phyloP scores from a whole-genome alignment of 1,284 basidiomycete genomes.

The Fomitopsis palustris region DNA sequence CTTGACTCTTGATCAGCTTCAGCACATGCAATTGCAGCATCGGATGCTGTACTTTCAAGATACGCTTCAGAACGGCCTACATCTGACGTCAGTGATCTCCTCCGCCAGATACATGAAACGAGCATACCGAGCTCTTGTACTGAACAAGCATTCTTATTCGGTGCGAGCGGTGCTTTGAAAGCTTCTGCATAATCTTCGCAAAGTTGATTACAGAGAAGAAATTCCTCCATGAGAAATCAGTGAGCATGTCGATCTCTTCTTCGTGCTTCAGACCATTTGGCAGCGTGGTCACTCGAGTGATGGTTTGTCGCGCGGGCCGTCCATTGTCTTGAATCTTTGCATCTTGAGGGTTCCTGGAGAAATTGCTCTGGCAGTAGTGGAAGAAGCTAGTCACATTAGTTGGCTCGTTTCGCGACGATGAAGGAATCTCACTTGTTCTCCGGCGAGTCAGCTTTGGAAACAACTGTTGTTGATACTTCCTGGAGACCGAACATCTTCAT shows the following conservation, averaged over 20 bases:
- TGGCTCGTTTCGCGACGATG: slow-evolving; percentile 2
- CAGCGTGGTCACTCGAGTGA: slow-evolving; percentile 49
- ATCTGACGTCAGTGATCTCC: slow-evolving; percentile 9
- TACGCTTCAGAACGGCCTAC: slow-evolving; percentile 92
- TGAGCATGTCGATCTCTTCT: slow-evolving; percentile 88
- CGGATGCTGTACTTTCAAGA: slow-evolving; percentile 91
- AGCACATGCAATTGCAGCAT: slow-evolving; percentile 95
- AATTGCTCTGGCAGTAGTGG: slow-evolving; percentile 83
- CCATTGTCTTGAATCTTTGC: slow-evolving; percentile 52
- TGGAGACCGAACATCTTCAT: slow-evolving; percentile 98
- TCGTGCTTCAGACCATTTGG: slow-evolving; percentile 72
- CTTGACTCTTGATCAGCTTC: slow-evolving; percentile 98
- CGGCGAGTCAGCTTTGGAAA: slow-evolving; percentile 86
- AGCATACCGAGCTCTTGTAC: slow-evolving; percentile 92
- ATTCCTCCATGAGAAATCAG: slow-evolving; percentile 97
- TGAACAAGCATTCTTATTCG: slow-evolving; percentile 95
- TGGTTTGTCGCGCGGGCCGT: slow-evolving; percentile 53
- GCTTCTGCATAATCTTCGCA: slow-evolving; percentile 96
- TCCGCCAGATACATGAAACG: not conserved
- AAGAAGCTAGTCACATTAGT: slow-evolving; percentile 71
- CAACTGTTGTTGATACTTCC: slow-evolving; percentile 81
- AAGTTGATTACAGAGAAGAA: slow-evolving; percentile 99
- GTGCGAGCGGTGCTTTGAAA: slow-evolving; percentile 93
- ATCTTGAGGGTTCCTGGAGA: slow-evolving; percentile 58
- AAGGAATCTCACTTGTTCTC: slow-evolving; percentile 70